Evolutionary conservation across 1,139 yeast genomes (phyloP), one percentile per base, ranked within the genome.

Genomic region (Saccharomyces hybrid): DNA sequence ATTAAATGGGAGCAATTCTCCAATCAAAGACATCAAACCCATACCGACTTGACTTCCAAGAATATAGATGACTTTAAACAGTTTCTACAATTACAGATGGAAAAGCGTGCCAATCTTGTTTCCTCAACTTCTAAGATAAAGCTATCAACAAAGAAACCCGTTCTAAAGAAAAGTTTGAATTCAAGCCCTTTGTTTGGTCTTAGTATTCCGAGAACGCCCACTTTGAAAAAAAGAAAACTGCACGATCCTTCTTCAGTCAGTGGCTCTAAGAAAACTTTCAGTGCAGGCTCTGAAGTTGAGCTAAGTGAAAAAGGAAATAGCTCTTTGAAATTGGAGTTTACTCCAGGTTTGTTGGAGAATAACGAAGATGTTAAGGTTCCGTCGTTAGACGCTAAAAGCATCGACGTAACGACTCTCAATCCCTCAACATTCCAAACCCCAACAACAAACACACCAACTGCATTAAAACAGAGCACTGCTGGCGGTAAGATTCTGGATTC

Each of bases 1-100:
- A 78, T 86, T 59, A 86, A 87, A 66, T 91, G 98, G 98, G 97
- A 91, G 68, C 82, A 95, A 1, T 90, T 78, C 66, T 85, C 84
- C 52, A 79, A 87, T 57, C 81, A 84, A 51, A 80, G 77, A 52
- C 80, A 81, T 51, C 75, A 74, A 49, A 73, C 71, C 51, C 65
- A 68, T 14, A 61, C 75, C 5, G 75, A 72, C 1, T 79, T 66
- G 5, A 79, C 77, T 50, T 78, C 80, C 42, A 73, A 71, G 50
- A 70, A 67, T 38, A 58, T 75, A 2, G 76, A 74, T 2, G 80
- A 76, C 55, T 75, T 88, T 55, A 78, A 77, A 27, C 71, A 70
- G 16, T 78, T 87, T 61, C 73, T 90, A 34, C 95, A 88, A 66
- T 72, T 73, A 3, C 79, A 79, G 47, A 68, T 87, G 47, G 79